A percentile compares a stretch with the other conserved stretches of the same genome.
Evolutionary conservation across 495 filamentous ascomycete species (phyloP).

Genomic region (Lasiosphaeria miniovina): DNA sequence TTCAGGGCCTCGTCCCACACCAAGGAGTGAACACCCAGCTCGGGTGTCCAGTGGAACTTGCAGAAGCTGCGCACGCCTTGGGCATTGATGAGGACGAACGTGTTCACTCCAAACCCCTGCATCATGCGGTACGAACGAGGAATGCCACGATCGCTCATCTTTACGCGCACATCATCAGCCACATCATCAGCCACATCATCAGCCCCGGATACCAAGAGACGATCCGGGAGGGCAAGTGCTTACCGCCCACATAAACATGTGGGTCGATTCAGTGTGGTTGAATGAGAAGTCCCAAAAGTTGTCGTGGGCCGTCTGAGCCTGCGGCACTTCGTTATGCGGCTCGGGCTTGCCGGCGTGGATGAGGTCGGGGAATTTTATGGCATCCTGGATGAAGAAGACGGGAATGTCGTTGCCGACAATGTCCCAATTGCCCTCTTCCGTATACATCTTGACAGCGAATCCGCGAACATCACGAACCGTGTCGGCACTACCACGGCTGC

Average conservation of each 20-base stretch:
- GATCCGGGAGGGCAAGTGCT: too few relatives aligned
- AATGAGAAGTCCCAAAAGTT: conserved; percentile 62
- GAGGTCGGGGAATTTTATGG: conserved; percentile 72
- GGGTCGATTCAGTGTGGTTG: conserved; percentile 70
- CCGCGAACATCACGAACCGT: conserved; percentile 80
- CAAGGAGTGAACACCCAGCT: conserved; percentile 76
- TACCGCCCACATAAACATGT: conserved; percentile 76
- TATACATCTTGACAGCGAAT: conserved; percentile 77
- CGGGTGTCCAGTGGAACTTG: conserved; percentile 78
- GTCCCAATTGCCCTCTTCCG: conserved; percentile 58
- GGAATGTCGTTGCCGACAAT: conserved; percentile 66
- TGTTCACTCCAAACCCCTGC: conserved; percentile 90
- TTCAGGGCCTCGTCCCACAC: conserved; percentile 90
- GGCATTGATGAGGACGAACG: conserved; percentile 68
- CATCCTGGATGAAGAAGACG: conserved; percentile 70
- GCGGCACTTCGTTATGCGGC: conserved; percentile 66
- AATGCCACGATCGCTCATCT: conserved; percentile 72
- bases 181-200: background rate
- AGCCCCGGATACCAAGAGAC: too few relatives aligned
- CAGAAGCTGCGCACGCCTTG: conserved; percentile 72
- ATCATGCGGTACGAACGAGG: conserved; percentile 85
- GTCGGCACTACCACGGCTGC: conserved; percentile 72
- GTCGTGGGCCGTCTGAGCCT: conserved; percentile 63
- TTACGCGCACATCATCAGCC: background rate
- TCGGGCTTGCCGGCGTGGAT: conserved; percentile 81